These are phyloP conservation scores for Fraxinus anomala DNA, from an alignment of 257 asterid species.

Conservation along the genomic window DNA sequence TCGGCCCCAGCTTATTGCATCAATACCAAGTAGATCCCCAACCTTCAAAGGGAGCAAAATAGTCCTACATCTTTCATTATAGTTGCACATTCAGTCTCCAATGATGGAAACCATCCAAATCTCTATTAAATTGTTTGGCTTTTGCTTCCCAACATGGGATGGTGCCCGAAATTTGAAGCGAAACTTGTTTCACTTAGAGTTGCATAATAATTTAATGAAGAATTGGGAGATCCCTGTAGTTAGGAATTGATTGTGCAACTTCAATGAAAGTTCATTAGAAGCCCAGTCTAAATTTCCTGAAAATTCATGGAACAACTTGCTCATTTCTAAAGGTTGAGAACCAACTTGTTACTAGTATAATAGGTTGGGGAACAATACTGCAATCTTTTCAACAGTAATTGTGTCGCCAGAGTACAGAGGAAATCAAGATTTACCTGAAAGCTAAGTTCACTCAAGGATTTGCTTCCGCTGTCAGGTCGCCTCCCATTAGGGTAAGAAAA, in stretches of 20 bases:
- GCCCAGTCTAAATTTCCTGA: not conserved
- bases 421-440: constrained; percentile 59
- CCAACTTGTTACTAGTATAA: not conserved
- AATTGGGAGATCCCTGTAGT: not conserved
- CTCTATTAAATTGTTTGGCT: not conserved
- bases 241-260: not conserved
- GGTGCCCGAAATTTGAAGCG: not conserved
- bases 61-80: not conserved
- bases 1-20: not conserved
- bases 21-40: not conserved
- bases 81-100: not conserved
- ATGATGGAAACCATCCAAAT: not conserved
- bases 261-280: not conserved
- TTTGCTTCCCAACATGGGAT: not conserved
- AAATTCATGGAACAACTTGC: not conserved
- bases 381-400: not conserved
- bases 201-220: not conserved
- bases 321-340: not conserved
- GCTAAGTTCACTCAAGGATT: constrained; percentile 73
- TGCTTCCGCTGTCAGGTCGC: constrained; percentile 80
- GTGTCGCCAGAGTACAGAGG: not conserved
- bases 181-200: not conserved
- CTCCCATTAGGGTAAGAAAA: constrained; percentile 70
- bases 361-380: not conserved
- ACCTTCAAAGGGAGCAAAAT: not conserved